phyloP scores from a whole-genome alignment of 306 rosid genomes.

The Fragaria ananassa region DNA sequence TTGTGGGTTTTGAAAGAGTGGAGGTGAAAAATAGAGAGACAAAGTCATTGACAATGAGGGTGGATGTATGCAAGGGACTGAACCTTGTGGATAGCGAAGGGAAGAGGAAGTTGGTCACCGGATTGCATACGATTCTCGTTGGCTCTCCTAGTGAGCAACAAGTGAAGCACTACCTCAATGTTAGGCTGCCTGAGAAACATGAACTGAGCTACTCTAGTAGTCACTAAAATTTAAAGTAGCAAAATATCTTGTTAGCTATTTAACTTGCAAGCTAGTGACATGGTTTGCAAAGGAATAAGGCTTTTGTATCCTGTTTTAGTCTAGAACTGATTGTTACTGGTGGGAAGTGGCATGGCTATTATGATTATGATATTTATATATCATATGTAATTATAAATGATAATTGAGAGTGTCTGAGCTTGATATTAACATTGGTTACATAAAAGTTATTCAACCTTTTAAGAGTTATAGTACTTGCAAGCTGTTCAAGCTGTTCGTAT shows the following conservation, averaged over 20 bases:
- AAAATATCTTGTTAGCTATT: background rate
- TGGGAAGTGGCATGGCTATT: too few relatives aligned
- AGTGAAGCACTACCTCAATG: slow-evolving; percentile 46
- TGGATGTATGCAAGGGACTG: slow-evolving; percentile 45
- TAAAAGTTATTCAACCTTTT: too few relatives aligned
- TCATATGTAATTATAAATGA: too few relatives aligned
- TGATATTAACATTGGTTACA: too few relatives aligned
- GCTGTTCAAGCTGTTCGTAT: too few relatives aligned
- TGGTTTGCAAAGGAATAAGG: background rate
- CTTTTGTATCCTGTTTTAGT: background rate
- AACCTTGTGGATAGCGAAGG: slow-evolving; percentile 57
- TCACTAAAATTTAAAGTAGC: slow-evolving; percentile 12
- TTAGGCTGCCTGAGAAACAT: slow-evolving; percentile 27
- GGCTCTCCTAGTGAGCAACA: slow-evolving; percentile 51
- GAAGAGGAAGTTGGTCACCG: slow-evolving; percentile 47
- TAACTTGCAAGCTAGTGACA: background rate
- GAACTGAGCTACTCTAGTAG: slow-evolving; percentile 2
- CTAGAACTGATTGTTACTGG: background rate
- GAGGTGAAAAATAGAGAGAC: slow-evolving; percentile 33
- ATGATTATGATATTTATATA: too few relatives aligned
- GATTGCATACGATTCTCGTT: slow-evolving; percentile 42
- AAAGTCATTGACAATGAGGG: slow-evolving; percentile 29
- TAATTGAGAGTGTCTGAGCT: too few relatives aligned
- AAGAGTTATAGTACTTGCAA: too few relatives aligned
- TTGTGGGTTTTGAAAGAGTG: slow-evolving; percentile 53